Percentiles rank a stretch among this genome's conserved stretches.
Conservation (phyloP, 257 asterid genomes). For the Misopates orontium region DNA sequence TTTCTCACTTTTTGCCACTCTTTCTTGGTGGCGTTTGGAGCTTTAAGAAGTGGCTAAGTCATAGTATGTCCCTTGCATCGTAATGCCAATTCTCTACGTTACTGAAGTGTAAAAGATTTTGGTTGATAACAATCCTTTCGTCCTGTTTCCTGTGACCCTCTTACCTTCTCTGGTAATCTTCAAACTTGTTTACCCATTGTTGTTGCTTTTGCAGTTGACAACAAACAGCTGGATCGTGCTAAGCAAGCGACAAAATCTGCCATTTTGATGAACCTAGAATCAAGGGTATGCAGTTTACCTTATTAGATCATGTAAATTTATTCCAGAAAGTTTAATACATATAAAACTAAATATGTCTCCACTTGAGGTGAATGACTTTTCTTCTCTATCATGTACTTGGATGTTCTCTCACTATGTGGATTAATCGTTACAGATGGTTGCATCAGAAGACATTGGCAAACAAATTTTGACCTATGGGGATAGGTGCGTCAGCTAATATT, state of each 20-base stretch:
- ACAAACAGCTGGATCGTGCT: conserved; percentile 73
- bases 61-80: not conserved
- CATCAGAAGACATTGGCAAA: conserved; percentile 83
- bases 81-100: not conserved
- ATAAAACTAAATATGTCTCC: not conserved
- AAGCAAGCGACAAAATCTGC: conserved; percentile 82
- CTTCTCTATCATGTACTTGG: not conserved
- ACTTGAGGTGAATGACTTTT: not conserved
- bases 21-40: too few species aligned
- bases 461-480: conserved; percentile 74
- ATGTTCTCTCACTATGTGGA: conserved; percentile 18
- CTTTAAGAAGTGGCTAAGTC: too few species aligned
- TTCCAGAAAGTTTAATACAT: not conserved
- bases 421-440: conserved; percentile 58
- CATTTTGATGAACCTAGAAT: conserved; percentile 96
- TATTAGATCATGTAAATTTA: not conserved
- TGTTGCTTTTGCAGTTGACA: conserved; percentile 52
- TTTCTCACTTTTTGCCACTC: conserved; percentile 12
- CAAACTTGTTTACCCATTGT: not conserved
- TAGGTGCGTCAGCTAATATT: conserved; percentile 42
- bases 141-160: conserved; percentile 14
- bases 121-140: not conserved
- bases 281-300: conserved; percentile 57
- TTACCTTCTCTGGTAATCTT: conserved; percentile 8
- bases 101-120: too few species aligned